Evolutionary conservation across 805 yeast species (phyloP).

Genomic region (Kazachstania bromeliacearum): DNA sequence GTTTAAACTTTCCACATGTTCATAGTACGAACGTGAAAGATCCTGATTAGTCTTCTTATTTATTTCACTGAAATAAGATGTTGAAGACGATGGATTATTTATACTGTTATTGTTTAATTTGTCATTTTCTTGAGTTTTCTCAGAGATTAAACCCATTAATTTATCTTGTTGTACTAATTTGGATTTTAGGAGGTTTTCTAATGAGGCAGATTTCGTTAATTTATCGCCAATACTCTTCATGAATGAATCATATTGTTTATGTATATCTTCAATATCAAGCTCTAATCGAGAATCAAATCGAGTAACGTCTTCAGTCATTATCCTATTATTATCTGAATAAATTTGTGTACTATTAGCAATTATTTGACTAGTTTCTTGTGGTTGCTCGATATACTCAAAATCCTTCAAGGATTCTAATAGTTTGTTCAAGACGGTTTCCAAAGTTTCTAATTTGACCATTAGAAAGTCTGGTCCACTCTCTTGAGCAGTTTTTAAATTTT

Average conservation of each 20-base stretch:
- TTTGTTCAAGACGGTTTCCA: slow-evolving; percentile 14
- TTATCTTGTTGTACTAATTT: slow-evolving; percentile 18
- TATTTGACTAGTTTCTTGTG: slow-evolving; percentile 1
- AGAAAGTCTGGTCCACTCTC: slow-evolving; percentile 18
- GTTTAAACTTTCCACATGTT: slow-evolving; percentile 13
- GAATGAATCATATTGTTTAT: slow-evolving; percentile 24
- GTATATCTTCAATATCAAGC: slow-evolving; percentile 22
- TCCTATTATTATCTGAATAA: slow-evolving; percentile 1
- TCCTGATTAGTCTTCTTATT: too few species aligned
- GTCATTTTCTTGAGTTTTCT: background rate
- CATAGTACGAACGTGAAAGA: too few species aligned
- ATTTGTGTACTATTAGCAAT: slow-evolving; percentile 19
- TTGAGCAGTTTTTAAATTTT: slow-evolving; percentile 14
- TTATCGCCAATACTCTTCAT: slow-evolving; percentile 19
- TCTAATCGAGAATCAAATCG: slow-evolving; percentile 19
- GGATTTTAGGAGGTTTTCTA: slow-evolving; percentile 13
- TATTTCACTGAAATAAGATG: too few species aligned
- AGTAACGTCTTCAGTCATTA: background rate
- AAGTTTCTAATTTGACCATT: slow-evolving; percentile 23
- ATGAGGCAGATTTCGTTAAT: slow-evolving; percentile 12
- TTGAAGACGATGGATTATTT: too few species aligned
- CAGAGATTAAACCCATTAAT: slow-evolving; percentile 7
- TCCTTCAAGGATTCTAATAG: slow-evolving; percentile 8
- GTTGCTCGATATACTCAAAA: background rate
- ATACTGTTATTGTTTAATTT: slow-evolving; percentile 11